phyloP scores from a whole-genome alignment of 306 rosid genomes.

The Psophocarpus tetragonolobus region DNA sequence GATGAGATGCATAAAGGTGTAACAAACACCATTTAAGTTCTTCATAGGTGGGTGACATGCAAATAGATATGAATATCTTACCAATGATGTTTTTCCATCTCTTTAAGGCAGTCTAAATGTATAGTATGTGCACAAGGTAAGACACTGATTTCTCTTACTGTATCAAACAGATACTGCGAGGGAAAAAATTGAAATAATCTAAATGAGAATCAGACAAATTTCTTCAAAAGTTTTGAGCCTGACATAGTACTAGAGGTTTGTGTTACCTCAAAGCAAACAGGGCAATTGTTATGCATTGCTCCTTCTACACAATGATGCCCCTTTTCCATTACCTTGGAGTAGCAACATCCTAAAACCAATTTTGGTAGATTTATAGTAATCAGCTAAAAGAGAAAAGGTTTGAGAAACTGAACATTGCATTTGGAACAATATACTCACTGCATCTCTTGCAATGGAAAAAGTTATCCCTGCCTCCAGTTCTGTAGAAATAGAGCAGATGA shows the following conservation, averaged over 20 bases:
- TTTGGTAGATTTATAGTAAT: neutral
- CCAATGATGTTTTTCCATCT: slow-evolving; percentile 76
- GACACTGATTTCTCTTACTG: slow-evolving; percentile 62
- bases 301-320: slow-evolving; percentile 73
- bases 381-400: neutral
- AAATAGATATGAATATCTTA: slow-evolving; percentile 34
- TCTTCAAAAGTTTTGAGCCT: neutral
- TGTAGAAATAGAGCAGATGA: slow-evolving; percentile 35
- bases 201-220: slow-evolving; percentile 1
- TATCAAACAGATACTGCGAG: slow-evolving; percentile 76
- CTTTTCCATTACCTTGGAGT: slow-evolving; percentile 62
- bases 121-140: slow-evolving; percentile 90
- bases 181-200: neutral
- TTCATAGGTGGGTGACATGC: neutral
- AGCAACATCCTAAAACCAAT: slow-evolving; percentile 67
- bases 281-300: slow-evolving; percentile 88
- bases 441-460: slow-evolving; percentile 86
- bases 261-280: slow-evolving; percentile 85
- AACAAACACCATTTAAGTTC: neutral
- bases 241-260: neutral
- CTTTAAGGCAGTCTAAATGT: slow-evolving; percentile 74
- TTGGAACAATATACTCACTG: slow-evolving; percentile 46
- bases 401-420: neutral
- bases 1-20: neutral
- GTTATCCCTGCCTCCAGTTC: slow-evolving; percentile 79